These are phyloP conservation scores for Pichia sorboxylosa DNA, from an alignment of 1,139 yeast genomes.

Conservation along the genomic window DNA sequence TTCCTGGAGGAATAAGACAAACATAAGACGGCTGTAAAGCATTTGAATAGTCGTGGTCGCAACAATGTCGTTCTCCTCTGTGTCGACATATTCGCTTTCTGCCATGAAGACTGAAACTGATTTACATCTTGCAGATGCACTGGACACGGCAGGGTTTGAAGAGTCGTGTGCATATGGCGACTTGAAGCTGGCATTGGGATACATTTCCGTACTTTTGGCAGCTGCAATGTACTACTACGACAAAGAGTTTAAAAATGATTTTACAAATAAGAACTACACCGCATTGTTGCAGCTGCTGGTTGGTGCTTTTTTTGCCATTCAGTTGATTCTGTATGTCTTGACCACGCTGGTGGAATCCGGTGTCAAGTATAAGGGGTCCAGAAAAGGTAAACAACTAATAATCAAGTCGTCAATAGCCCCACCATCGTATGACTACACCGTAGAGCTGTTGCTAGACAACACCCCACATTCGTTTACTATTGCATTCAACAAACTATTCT, in stretches of 20 bases:
- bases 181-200: slow-evolving; percentile 58
- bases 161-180: slow-evolving; percentile 52
- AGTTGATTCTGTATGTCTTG: slow-evolving; percentile 38
- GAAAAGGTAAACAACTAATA: too few species aligned
- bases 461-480: slow-evolving; percentile 14
- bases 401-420: too few species aligned
- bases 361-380: slow-evolving; percentile 49
- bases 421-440: too few species aligned
- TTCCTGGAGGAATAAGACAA: too few species aligned
- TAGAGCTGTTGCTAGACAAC: too few species aligned
- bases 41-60: too few species aligned
- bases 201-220: slow-evolving; percentile 52
- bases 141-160: slow-evolving; percentile 47
- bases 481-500: slow-evolving; percentile 36
- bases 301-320: slow-evolving; percentile 37
- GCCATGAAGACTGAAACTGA: slow-evolving; percentile 41
- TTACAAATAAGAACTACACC: slow-evolving; percentile 29
- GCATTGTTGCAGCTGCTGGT: slow-evolving; percentile 31
- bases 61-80: slow-evolving; percentile 15
- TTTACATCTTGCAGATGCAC: slow-evolving; percentile 34
- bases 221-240: slow-evolving; percentile 58
- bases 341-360: slow-evolving; percentile 40
- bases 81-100: slow-evolving; percentile 28
- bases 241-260: slow-evolving; percentile 37
- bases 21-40: too few species aligned